Base-by-base conservation (phyloP, 1,139 yeast species). In the Casaregolazyma lundiana region DNA sequence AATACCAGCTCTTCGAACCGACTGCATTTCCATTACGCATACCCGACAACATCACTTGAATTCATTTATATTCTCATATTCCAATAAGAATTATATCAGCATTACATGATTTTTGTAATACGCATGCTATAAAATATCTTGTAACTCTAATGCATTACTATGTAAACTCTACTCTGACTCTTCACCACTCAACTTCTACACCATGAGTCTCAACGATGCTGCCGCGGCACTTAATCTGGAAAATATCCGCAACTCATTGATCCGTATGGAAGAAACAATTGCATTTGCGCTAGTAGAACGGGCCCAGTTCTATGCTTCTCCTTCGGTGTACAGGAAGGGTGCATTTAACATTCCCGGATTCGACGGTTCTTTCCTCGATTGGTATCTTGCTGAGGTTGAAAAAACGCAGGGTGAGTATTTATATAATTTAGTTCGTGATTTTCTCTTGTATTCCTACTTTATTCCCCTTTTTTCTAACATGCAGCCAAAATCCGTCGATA, bases 241-340 rank as follows among this genome's bases (percentile, higher is more conserved):
- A 59, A 89, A 92, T 65, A 92, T 92, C 59, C 81, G 98, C 54
- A 80, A 78, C 52, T 86, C 90, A 17, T 72, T 92, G 46, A 83
- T 89, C 38, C 79, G 96, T 45, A 88, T 92, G 96, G 98, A 92
- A 61, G 98, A 92, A 65, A 84, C 97, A 7, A 89, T 92, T 58
- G 86, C 92, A 53, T 92, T 90, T 72, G 86, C 84, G 50, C 76
- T 92, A 57, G 90, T 92, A 53, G 98, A 92, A 66, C 75, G 98
- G 54, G 87, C 96, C 2, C 96, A 90, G 67, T 92, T 88, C 62
- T 82, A 72, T 58, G 75, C 78, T 35, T 82, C 90, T 46, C 84
- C 85, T 2, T 76, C 88, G 16, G 89, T 89, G 11, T 92, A 92
- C 65, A 74, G 76, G 56, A 61, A 64, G 7, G 74, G 78, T 53